phyloP scores from a whole-genome alignment of 2,329 filamentous ascomycete species.

The Colletotrichum camelliae region DNA sequence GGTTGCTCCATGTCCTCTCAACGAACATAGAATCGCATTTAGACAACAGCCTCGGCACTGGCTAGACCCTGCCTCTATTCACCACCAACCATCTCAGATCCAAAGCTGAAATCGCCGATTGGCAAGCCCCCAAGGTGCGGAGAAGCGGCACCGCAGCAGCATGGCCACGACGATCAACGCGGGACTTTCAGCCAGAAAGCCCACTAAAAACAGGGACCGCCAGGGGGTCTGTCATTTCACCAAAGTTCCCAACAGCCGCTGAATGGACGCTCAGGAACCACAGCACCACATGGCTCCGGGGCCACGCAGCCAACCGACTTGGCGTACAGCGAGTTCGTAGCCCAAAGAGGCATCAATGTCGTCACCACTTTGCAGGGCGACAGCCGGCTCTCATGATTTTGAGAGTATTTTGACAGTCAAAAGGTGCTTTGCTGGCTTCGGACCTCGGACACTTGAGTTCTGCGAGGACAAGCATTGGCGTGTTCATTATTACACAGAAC shows the following conservation, averaged over 20 bases:
- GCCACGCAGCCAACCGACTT: constrained; percentile 5
- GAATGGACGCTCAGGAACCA: not conserved
- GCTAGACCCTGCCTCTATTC: not conserved
- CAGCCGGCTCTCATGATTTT: not conserved
- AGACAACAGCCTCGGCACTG: not conserved
- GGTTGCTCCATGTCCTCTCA: not conserved
- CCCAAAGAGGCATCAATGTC: constrained; percentile 17
- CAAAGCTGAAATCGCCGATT: constrained; percentile 1
- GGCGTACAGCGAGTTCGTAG: constrained; percentile 7
- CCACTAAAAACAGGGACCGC: constrained; percentile 5
- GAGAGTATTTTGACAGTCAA: not conserved
- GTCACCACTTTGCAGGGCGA: constrained; percentile 9
- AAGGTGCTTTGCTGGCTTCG: not conserved
- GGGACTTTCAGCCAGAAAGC: not conserved
- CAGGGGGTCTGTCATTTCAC: not conserved
- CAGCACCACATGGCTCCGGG: not conserved
- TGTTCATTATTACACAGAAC: constrained; percentile 11
- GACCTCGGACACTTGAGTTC: constrained; percentile 18
- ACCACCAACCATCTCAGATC: not conserved
- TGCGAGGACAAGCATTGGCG: constrained; percentile 20
- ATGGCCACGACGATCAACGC: not conserved
- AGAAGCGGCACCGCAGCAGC: not conserved
- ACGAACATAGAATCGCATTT: not conserved
- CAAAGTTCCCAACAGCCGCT: not conserved
- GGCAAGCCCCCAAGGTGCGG: not conserved